phyloP scores from a whole-genome alignment of 2,329 filamentous ascomycete genomes.

The Pseudogymnoascus sp. region DNA sequence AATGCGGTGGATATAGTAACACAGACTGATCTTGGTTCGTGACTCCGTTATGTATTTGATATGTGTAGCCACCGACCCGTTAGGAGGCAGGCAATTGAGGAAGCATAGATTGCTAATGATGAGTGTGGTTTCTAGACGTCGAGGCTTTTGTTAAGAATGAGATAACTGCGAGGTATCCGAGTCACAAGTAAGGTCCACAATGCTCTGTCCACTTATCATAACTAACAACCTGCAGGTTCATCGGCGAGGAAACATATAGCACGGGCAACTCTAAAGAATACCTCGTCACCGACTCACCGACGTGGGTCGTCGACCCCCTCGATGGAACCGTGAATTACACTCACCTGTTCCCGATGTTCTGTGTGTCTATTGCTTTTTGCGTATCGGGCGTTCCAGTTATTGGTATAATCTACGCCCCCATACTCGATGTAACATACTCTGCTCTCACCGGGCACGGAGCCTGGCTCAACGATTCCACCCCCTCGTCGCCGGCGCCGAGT shows the following conservation, averaged over 20 bases:
- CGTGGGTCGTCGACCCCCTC: conserved; percentile 70
- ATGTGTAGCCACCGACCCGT: not conserved
- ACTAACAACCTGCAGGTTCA: conserved; percentile 43
- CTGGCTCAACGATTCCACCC: conserved; percentile 33
- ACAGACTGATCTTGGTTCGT: conserved; percentile 61
- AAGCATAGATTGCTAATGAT: conserved; percentile 11
- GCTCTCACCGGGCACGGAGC: conserved; percentile 58
- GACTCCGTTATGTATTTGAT: conserved; percentile 9
- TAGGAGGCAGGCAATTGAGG: conserved; percentile 9
- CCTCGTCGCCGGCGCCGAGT: conserved; percentile 18
- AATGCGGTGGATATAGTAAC: conserved; percentile 71
- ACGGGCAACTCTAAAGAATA: conserved; percentile 59
- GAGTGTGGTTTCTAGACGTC: conserved; percentile 43
- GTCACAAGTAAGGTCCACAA: conserved; percentile 47
- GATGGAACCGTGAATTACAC: conserved; percentile 76
- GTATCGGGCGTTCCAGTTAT: conserved; percentile 51
- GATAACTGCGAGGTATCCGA: conserved; percentile 52
- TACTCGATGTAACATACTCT: conserved; percentile 60
- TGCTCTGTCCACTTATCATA: not conserved
- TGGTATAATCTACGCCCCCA: conserved; percentile 64
- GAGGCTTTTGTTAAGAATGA: conserved; percentile 58
- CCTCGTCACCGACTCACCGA: conserved; percentile 53
- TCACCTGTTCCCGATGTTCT: conserved; percentile 74
- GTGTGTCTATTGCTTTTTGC: conserved; percentile 65
- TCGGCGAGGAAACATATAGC: conserved; percentile 70